These are phyloP conservation scores for Lichtheimia ornata DNA, from an alignment of 371 early-diverging fungal genomes.

Conservation along the genomic window DNA sequence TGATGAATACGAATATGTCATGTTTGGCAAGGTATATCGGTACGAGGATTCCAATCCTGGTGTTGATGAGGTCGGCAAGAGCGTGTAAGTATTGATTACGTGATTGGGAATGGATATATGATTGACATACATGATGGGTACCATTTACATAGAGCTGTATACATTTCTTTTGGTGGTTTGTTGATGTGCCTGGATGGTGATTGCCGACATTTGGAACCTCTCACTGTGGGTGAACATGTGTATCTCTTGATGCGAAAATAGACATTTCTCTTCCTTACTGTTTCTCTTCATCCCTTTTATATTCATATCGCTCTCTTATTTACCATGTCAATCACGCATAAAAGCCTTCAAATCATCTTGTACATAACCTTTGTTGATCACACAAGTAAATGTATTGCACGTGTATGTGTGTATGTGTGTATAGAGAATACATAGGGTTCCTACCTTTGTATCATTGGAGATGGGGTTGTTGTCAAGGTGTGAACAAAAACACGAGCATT, in stretches of 20 bases:
- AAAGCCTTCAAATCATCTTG: no score
- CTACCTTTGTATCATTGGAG: no score
- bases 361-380: no score
- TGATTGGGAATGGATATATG: no score
- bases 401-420: no score
- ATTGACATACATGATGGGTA: not conserved
- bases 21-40: conserved; percentile 95
- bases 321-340: no score
- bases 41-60: conserved; percentile 81
- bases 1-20: conserved; percentile 96
- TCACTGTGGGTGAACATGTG: conserved; percentile 84
- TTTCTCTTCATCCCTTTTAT: not conserved
- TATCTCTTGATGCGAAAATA: conserved; percentile 90
- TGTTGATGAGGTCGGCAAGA: conserved; percentile 38
- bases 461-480: no score
- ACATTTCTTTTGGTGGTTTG: conserved; percentile 92
- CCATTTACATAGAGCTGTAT: conserved; percentile 65
- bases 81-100: conserved; percentile 66
- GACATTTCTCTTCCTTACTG: conserved; percentile 3
- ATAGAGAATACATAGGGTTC: no score
- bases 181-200: conserved; percentile 91
- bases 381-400: no score
- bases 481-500: no score
- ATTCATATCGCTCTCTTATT: not conserved
- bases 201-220: conserved; percentile 76